Evolutionary conservation across 176 grass and related monocot genomes (phyloP).

Genomic region (Thinopyrum elongatum): DNA sequence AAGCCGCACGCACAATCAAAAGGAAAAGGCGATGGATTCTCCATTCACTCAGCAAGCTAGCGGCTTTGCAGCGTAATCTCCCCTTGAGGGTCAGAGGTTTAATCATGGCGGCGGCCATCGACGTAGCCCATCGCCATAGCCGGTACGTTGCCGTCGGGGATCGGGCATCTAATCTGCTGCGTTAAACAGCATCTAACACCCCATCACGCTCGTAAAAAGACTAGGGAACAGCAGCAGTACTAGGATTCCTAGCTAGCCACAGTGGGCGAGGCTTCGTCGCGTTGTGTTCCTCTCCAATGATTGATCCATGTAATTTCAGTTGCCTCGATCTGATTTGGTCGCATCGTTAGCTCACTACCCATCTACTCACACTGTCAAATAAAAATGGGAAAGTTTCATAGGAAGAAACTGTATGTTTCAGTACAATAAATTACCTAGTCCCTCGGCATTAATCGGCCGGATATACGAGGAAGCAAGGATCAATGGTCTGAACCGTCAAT

Average conservation of each 20-base stretch:
- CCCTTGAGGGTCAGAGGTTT: too few relatives aligned
- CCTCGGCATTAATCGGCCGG: too few relatives aligned
- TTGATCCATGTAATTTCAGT: neutral
- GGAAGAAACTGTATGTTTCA: too few relatives aligned
- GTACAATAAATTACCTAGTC: too few relatives aligned
- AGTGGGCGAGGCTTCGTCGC: too few relatives aligned
- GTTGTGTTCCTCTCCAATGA: too few relatives aligned
- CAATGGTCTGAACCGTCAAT: neutral
- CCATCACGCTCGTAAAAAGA: neutral
- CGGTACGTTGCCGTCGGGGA: constrained; percentile 4
- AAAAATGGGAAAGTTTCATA: too few relatives aligned
- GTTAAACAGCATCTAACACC: neutral
- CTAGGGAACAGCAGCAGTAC: neutral
- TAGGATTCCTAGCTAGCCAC: neutral
- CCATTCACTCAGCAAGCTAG: neutral
- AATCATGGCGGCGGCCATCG: constrained; percentile 22
- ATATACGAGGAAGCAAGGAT: neutral
- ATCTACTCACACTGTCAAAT: neutral
- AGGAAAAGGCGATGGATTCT: neutral
- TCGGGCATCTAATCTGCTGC: neutral
- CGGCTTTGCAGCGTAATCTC: constrained; percentile 8
- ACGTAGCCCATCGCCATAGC: neutral
- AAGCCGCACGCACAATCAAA: neutral
- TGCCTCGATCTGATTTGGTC: neutral
- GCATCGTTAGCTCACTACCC: too few relatives aligned